Evolutionary conservation across 805 yeast genomes (phyloP), one percentile per base, ranked within the genome.

Genomic region (Candida stauntonica): DNA sequence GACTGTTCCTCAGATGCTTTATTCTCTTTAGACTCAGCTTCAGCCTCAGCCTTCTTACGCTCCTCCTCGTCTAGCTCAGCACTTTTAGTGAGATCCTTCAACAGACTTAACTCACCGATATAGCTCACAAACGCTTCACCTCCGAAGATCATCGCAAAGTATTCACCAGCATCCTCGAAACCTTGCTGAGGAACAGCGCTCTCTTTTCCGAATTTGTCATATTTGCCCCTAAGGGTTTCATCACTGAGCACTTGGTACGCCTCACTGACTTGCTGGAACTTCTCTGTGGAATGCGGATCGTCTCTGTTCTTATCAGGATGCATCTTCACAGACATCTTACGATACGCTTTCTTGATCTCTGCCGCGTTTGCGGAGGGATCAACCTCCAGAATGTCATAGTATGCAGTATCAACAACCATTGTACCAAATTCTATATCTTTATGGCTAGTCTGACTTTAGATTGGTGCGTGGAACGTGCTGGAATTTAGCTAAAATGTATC

Each of bases 61-160:
- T 68, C 77, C 38, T 66, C 70, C 34, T 70, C 68, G 26, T 64
- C 67, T 40, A 75, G 54, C 41, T 75, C 79, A 43, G 74, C 72
- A 33, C 75, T 66, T 57, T 81, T 79, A 29, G 82, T 73, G 57
- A 93, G 64, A 50, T 88, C 94, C 52, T 77, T 78, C 55, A 93
- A 61, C 58, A 89, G 68, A 20, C 88, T 75, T 45, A 88, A 64
- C 58, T 93, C 96, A 5, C 99, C 99, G 51, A 91, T 86, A 72
- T 88, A 81, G 34, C 81, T 80, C 24, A 69, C 73, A 61, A 89
- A 88, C 2, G 93, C 94, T 40, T 84, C 95, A 34, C 96, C 96
- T 31, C 96, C 96, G 61, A 88, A 81, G 42, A 81, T 80, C 65
- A 72, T 72, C 4, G 81, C 69, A 57, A 81, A 81, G 50, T 79